A percentile compares a stretch with the other conserved stretches of the same genome.
phyloP scores from a whole-genome alignment of 768 basidiomycete species.

The Suillus tomentosus region DNA sequence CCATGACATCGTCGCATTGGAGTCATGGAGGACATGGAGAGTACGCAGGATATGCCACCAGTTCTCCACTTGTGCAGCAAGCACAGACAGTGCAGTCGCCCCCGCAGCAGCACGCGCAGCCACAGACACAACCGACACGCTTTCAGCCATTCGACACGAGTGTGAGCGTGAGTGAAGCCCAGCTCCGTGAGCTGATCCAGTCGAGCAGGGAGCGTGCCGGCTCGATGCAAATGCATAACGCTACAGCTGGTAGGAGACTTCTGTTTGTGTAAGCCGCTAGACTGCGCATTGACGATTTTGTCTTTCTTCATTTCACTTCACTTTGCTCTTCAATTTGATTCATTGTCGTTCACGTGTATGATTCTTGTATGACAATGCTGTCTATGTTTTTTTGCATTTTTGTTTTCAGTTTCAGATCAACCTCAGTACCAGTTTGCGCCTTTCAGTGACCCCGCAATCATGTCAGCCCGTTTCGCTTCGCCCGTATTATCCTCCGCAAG shows the following conservation, averaged over 20 bases:
- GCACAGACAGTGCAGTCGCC: slow-evolving; percentile 38
- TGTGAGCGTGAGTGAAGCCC: slow-evolving; percentile 65
- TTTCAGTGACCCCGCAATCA: slow-evolving; percentile 78
- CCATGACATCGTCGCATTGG: slow-evolving; percentile 47
- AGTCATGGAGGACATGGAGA: slow-evolving; percentile 42
- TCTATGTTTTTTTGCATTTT: slow-evolving; percentile 17
- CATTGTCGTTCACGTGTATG: slow-evolving; percentile 13
- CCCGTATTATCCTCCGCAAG: slow-evolving; percentile 30
- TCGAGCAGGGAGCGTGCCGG: slow-evolving; percentile 62
- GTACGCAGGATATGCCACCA: slow-evolving; percentile 43
- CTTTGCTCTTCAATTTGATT: slow-evolving; percentile 29
- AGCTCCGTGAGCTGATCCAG: slow-evolving; percentile 75
- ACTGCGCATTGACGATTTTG: slow-evolving; percentile 26
- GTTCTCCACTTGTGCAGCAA: slow-evolving; percentile 51
- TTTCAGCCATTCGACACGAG: slow-evolving; percentile 60
- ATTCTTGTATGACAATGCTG: slow-evolving; percentile 15
- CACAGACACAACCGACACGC: slow-evolving; percentile 33
- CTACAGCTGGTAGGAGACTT: slow-evolving; percentile 51
- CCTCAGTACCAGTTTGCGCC: slow-evolving; percentile 35
- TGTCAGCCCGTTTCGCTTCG: slow-evolving; percentile 69
- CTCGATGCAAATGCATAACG: slow-evolving; percentile 32
- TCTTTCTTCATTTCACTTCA: slow-evolving; percentile 24
- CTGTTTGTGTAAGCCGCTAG: slow-evolving; percentile 38
- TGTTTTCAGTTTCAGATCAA: slow-evolving; percentile 38
- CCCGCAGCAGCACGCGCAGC: slow-evolving; percentile 30